phyloP scores from a whole-genome alignment of 176 grass and related monocot genomes.

The Carex kokanica region DNA sequence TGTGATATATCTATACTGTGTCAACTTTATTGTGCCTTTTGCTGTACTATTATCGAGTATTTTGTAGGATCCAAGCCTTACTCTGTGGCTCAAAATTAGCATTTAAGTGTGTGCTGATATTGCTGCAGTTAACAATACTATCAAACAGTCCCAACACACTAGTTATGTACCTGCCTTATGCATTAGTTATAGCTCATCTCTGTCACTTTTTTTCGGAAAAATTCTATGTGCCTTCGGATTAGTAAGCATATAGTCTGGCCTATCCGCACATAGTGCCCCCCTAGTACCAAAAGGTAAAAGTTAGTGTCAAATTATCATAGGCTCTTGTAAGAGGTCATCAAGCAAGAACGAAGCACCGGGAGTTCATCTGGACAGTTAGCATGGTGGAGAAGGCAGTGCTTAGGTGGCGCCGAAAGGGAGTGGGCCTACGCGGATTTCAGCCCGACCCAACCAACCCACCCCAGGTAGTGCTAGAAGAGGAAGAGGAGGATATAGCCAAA shows the following conservation, averaged over 20 bases:
- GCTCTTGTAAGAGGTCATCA: constrained; percentile 95
- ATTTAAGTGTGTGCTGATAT: not conserved
- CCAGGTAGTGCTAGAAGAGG: constrained; percentile 37
- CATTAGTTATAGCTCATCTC: not conserved
- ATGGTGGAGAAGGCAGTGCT: constrained; percentile 89
- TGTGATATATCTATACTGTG: not conserved
- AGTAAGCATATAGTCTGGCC: not conserved
- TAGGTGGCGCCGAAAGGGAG: constrained; percentile 89
- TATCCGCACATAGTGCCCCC: not conserved
- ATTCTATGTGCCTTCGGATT: not conserved
- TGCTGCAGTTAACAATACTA: not conserved
- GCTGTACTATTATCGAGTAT: not conserved
- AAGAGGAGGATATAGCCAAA: constrained; percentile 73
- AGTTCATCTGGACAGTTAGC: constrained; percentile 73
- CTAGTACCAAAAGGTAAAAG: not conserved
- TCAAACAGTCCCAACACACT: not conserved
- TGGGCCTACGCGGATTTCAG: constrained; percentile 73
- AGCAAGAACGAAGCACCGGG: constrained; percentile 84
- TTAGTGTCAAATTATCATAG: constrained; percentile 33
- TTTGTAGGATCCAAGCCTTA: not conserved
- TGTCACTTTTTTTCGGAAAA: not conserved
- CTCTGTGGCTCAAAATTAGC: not conserved
- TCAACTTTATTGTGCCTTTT: not conserved
- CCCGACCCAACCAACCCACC: constrained; percentile 39
- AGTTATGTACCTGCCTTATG: not conserved